Percentiles rank a stretch among this genome's conserved stretches.
Evolutionary conservation across 371 early-diverging fungal genomes (phyloP).

Genomic region (Mortierella sp.): DNA sequence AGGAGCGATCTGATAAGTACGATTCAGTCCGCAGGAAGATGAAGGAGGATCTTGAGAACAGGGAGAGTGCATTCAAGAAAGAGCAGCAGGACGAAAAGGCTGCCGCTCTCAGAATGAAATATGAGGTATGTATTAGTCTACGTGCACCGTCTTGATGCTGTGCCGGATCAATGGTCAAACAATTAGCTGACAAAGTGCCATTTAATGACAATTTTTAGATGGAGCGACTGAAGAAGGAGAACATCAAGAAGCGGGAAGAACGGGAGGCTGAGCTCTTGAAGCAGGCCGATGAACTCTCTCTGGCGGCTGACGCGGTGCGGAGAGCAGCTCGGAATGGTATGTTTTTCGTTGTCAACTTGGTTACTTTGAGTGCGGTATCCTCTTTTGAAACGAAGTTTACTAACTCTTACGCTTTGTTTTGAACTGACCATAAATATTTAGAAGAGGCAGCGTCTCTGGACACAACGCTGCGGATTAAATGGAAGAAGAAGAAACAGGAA

Average conservation of each 20-base stretch:
- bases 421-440: slow-evolving; percentile 1
- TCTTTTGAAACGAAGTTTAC: background rate
- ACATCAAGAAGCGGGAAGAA: slow-evolving; percentile 30
- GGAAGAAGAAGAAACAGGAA: slow-evolving; percentile 49
- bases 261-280: slow-evolving; percentile 41
- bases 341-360: background rate
- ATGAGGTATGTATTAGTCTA: slow-evolving; percentile 28
- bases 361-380: background rate
- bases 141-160: background rate
- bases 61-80: slow-evolving; percentile 49
- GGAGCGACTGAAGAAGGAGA: slow-evolving; percentile 47
- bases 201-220: slow-evolving; percentile 20
- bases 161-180: too few species aligned
- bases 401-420: background rate
- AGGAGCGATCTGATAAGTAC: slow-evolving; percentile 39
- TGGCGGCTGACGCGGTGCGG: slow-evolving; percentile 21
- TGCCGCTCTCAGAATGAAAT: slow-evolving; percentile 35
- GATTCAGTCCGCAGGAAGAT: slow-evolving; percentile 44
- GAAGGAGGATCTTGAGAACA: slow-evolving; percentile 49
- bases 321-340: slow-evolving; percentile 34
- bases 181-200: background rate
- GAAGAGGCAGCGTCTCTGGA: slow-evolving; percentile 40
- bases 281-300: slow-evolving; percentile 37
- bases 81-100: slow-evolving; percentile 45
- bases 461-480: slow-evolving; percentile 39